Percentiles rank a stretch among this genome's conserved stretches.
These are phyloP conservation scores for Pleurotus pulmonarius DNA, from an alignment of 768 basidiomycete genomes.

Conservation along the genomic window DNA sequence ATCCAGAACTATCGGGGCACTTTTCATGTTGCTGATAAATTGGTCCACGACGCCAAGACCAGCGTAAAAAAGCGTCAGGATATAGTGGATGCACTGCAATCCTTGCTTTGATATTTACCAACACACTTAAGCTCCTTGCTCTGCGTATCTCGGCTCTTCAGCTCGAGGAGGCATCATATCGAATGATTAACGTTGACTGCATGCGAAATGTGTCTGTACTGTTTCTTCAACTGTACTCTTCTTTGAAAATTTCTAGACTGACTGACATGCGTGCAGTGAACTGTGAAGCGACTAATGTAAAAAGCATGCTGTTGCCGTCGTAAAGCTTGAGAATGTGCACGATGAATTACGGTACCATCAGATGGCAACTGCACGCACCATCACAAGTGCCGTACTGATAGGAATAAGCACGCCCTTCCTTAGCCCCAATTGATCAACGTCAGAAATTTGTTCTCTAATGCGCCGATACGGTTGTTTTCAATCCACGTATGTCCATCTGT, in stretches of 20 bases:
- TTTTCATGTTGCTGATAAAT: constrained; percentile 9
- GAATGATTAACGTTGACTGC: background rate
- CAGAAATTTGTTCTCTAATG: background rate
- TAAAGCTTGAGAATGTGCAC: background rate
- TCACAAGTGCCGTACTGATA: constrained; percentile 6
- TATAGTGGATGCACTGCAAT: constrained; percentile 6
- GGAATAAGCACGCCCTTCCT: constrained; percentile 4
- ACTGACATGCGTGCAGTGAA: background rate
- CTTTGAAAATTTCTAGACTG: background rate
- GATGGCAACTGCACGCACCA: background rate
- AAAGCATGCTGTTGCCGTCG: background rate
- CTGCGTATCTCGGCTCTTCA: background rate
- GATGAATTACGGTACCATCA: constrained; percentile 2
- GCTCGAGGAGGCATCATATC: constrained; percentile 3
- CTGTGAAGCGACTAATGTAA: background rate
- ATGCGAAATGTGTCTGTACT: background rate
- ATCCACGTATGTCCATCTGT: too few relatives aligned
- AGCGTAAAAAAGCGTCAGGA: constrained; percentile 7
- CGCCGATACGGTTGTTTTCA: background rate
- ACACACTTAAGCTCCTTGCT: background rate
- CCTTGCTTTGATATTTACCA: constrained; percentile 1
- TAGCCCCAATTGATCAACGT: constrained; percentile 1
- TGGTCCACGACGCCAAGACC: constrained; percentile 7
- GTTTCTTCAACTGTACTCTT: background rate
- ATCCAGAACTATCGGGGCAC: constrained; percentile 9